Evolutionary conservation across 2,329 filamentous ascomycete genomes (phyloP), one percentile per base, ranked within the genome.

Genomic region (Calycina marina): DNA sequence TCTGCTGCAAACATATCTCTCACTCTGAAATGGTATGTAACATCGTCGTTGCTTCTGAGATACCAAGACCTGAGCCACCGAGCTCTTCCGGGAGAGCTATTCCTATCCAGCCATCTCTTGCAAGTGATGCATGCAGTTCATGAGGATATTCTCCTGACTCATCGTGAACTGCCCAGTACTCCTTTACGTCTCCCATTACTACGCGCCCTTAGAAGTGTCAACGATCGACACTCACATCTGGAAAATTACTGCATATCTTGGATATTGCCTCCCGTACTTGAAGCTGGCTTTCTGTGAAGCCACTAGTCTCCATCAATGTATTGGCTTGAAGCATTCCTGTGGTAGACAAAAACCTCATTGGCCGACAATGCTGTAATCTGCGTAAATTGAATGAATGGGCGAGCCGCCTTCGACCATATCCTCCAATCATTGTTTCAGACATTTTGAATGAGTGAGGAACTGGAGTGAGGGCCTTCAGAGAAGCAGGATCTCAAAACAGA

Each of bases 41-140:
- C 80, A 90, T 88, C 68, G 88, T 80, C 0, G 77, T 82, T 1
- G 82, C 82, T 50, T 90, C 82, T 1, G 77, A 77, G 20, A 92
- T 84, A 28, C 74, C 81, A 6, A 92, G 56, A 0, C 77, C 80
- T 1, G 78, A 67, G 1, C 82, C 83, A 3, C 83, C 82, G 0
- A 84, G 64, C 0, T 69, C 62, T 49, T 85, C 78, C 0, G 81
- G 80, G 3, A 90, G 58, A 0, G 80, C 80, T 42, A 88, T 85
- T 3, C 82, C 82, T 25, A 90, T 67, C 79, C 80, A 90, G 5
- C 83, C 81, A 41, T 75, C 77, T 35, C 70, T 69, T 5, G 82
- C 77, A 6, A 90, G 56, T 0, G 77, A 77, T 0, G 75, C 69
- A 51, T 90, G 81, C 25, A 92, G 74, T 20, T 84, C 79, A 31